phyloP scores from a whole-genome alignment of 495 filamentous ascomycete genomes.

The Aspergillus wentii region DNA sequence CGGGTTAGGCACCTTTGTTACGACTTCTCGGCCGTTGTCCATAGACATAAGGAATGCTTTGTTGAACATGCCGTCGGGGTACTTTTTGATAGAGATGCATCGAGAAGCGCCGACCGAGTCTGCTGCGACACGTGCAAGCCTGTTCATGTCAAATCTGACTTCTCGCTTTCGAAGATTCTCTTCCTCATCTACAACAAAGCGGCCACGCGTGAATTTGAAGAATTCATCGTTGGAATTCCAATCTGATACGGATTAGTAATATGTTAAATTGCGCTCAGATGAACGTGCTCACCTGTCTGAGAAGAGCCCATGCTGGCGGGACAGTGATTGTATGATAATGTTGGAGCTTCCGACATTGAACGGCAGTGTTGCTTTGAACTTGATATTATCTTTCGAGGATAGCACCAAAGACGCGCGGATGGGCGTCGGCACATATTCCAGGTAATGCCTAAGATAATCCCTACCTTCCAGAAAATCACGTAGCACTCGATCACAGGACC shows the following conservation, averaged over 20 bases:
- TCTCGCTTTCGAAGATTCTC: constrained; percentile 29
- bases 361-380: too few species aligned
- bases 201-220: constrained; percentile 30
- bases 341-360: too few species aligned
- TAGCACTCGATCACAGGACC: too few species aligned
- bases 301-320: constrained; percentile 10
- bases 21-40: constrained; percentile 26
- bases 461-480: too few species aligned
- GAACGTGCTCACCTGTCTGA: constrained; percentile 11
- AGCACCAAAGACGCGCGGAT: too few species aligned
- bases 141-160: constrained; percentile 29
- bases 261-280: constrained; percentile 6
- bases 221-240: constrained; percentile 31
- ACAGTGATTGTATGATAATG: too few species aligned
- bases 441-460: too few species aligned
- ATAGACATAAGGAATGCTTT: constrained; percentile 24
- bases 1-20: constrained; percentile 32
- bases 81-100: constrained; percentile 23
- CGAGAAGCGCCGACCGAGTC: constrained; percentile 25
- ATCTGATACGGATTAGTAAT: constrained; percentile 15
- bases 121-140: constrained; percentile 27
- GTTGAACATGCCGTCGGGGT: constrained; percentile 35
- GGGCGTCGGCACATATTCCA: too few species aligned
- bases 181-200: constrained; percentile 30
- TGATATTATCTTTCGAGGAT: too few species aligned